These are phyloP conservation scores for Neonectria ditissima DNA, from an alignment of 2,329 filamentous ascomycete genomes.

Conservation along the genomic window DNA sequence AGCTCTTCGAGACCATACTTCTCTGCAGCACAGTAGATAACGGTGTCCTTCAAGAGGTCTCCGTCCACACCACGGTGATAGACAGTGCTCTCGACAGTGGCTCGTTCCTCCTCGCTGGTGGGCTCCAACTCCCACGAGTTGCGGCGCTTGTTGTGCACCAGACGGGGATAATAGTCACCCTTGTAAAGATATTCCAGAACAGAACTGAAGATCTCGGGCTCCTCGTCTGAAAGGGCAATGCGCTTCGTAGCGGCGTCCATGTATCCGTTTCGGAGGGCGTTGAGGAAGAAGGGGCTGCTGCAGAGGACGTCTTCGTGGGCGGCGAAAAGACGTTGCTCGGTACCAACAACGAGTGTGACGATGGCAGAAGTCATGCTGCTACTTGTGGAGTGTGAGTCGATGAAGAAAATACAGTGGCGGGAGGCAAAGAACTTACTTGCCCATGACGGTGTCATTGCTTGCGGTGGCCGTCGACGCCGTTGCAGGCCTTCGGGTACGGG, in stretches of 20 bases:
- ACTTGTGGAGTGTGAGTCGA: slow-evolving; percentile 24
- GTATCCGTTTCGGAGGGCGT: slow-evolving; percentile 51
- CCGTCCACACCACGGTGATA: slow-evolving; percentile 74
- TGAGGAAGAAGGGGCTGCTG: slow-evolving; percentile 79
- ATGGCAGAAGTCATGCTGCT: slow-evolving; percentile 75
- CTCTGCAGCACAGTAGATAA: slow-evolving; percentile 90
- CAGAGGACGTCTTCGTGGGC: slow-evolving; percentile 89
- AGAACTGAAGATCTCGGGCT: slow-evolving; percentile 90
- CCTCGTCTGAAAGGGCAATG: slow-evolving; percentile 84
- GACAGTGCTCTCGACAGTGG: slow-evolving; percentile 72
- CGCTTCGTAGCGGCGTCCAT: slow-evolving; percentile 65
- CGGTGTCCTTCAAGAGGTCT: slow-evolving; percentile 85
- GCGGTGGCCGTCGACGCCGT: slow-evolving; percentile 57
- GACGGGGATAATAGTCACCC: slow-evolving; percentile 89
- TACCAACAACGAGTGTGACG: slow-evolving; percentile 84
- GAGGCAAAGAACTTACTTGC: slow-evolving; percentile 54
- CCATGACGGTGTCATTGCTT: slow-evolving; percentile 55
- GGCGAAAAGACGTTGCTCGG: slow-evolving; percentile 87
- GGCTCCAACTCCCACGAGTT: slow-evolving; percentile 87
- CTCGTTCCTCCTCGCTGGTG: slow-evolving; percentile 57
- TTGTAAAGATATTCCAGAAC: slow-evolving; percentile 94
- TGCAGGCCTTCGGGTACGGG: slow-evolving; percentile 59
- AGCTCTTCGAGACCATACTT: slow-evolving; percentile 86
- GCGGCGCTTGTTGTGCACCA: slow-evolving; percentile 83
- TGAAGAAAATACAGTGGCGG: background rate